Base-by-base conservation (phyloP, 1,139 yeast species). In the Barnettozyma hawaiiensis region DNA sequence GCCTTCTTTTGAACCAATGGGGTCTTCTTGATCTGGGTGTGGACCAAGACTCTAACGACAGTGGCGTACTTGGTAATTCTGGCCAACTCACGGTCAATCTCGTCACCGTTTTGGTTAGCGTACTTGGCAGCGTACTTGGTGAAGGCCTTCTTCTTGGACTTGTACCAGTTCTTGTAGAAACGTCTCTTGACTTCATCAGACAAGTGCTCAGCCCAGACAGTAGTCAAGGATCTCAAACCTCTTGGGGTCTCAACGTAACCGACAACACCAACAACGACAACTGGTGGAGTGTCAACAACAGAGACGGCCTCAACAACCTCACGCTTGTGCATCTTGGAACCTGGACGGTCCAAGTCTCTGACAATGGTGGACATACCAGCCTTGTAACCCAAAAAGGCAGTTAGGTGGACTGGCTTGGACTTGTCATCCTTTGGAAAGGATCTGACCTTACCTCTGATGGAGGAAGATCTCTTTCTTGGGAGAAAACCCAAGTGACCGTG, bases 141-240 rank as follows among this genome's bases (percentile, higher is more conserved):
- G 94, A 92, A 92, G 67, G 98, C 98, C 94, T 90, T 90, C 96
- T 92, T 92, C 94, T 92, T 92, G 62, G 96, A 85, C 83, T 89
- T 90, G 96, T 85, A 92, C 98, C 98, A 92, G 96, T 90, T 92
- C 87, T 90, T 92, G 96, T 92, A 92, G 96, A 92, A 92, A 81
- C 97, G 87, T 84, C 98, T 87, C 86, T 85, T 92, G 74, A 92
- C 81, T 76, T 92, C 98, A 71, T 92, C 98, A 65, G 96, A 85
- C 71, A 92, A 83, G 78, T 92, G 98, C 81, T 92, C 98, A 66
- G 98, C 97, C 98, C 98, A 92, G 70, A 92, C 98, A 67, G 98
- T 92, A 73, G 97, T 87, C 75, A 92, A 84, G 58, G 98, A 87
- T 79, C 98, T 89, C 71, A 92, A 83, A 77, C 98, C 98, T 81